Base-by-base conservation (phyloP, 2,329 filamentous ascomycete species). In the Aureobasidium sp. region DNA sequence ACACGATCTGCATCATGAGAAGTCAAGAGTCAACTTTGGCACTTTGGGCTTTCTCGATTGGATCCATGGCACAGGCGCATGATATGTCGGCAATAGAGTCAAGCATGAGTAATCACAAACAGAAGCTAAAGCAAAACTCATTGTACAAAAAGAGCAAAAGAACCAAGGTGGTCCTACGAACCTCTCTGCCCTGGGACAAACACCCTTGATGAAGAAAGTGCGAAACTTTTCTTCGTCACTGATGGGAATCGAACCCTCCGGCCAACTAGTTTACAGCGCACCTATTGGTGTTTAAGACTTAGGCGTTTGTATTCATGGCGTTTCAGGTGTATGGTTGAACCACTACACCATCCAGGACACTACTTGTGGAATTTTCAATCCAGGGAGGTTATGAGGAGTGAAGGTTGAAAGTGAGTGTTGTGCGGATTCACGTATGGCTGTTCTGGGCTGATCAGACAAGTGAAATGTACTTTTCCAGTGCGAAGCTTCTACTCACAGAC, bases 1-100 rank as follows among this genome's bases (percentile, higher is more conserved):
- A 7, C 62, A 63, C 31, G 62, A 63, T 17, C 37, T 58, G 58
- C 62, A 63, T 39, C 62, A 63, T 15, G 62, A 61, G 17, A 58
- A 45, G 27, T 52, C 44, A 4, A 58, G 31, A 14, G 49, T 61
- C 44, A 63, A 63, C 12, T 61, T 54, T 37, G 62, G 62, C 2
- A 54, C 62, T 7, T 17, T 63, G 5, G 62, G 62, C 1, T 61
- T 61, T 19, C 19, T 63, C 2, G 62, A 63, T 9, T 52, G 37
- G 27, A 2, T 60, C 0, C 62, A 63, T 53, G 62, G 62, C 0
- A 63, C 62, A 9, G 52, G 52, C 6, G 52, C 37, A 12, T 54
- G 19, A 24, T 14, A 27, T 2, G 4, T n/a, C n/a, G 12, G 1
- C n/a, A 29, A 2, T 2, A 39, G 37, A 15, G 14, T 17, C 15